Percentiles rank a stretch among this genome's conserved stretches.
phyloP scores from a whole-genome alignment of 257 asterid genomes.

The Parsonsia alboflavescens region DNA sequence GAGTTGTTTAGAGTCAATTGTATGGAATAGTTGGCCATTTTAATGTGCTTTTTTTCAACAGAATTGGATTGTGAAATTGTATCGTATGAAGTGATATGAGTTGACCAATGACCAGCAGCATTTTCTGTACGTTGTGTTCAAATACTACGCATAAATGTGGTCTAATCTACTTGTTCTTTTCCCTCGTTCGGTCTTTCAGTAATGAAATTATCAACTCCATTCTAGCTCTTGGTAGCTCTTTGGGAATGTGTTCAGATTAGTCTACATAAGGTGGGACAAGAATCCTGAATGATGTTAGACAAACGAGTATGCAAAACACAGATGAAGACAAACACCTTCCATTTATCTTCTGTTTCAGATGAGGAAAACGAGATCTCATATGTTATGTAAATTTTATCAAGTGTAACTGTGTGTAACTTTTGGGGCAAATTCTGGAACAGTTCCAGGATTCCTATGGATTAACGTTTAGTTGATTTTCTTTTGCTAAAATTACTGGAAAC shows the following conservation, averaged over 20 bases:
- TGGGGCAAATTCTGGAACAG: background rate
- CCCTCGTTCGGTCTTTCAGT: background rate
- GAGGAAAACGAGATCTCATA: background rate
- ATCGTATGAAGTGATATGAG: too few species aligned
- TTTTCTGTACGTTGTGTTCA: background rate
- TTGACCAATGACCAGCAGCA: background rate
- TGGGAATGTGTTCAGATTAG: background rate
- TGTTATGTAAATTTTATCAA: background rate
- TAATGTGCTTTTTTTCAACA: background rate
- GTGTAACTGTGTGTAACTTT: background rate
- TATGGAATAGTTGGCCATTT: background rate
- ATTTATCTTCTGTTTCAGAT: background rate
- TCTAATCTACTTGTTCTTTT: background rate
- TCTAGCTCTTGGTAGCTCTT: background rate
- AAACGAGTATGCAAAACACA: background rate
- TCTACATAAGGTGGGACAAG: background rate
- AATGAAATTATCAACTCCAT: background rate
- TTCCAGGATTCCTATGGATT: background rate
- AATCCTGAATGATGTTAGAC: background rate
- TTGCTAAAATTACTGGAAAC: background rate
- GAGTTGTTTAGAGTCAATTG: constrained; percentile 1
- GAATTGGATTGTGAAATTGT: background rate
- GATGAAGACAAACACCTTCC: background rate
- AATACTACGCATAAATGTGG: background rate
- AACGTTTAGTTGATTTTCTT: background rate